phyloP scores from a whole-genome alignment of 345 rosid species.

The Rubroshorea leprosula region DNA sequence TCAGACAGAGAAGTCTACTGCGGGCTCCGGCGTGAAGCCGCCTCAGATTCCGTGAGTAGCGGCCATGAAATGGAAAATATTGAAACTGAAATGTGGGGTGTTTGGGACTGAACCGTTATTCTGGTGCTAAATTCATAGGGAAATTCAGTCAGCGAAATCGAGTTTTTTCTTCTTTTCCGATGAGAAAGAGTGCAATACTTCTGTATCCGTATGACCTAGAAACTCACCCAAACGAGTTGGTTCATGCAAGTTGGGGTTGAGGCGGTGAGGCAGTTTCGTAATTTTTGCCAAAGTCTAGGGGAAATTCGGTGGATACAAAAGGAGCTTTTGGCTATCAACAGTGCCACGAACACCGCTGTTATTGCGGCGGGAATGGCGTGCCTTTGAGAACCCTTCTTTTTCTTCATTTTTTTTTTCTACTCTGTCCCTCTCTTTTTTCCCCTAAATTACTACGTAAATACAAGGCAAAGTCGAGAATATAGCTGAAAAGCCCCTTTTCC shows the following conservation, averaged over 20 bases:
- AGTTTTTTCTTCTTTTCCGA: too few species aligned
- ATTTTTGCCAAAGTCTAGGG: conserved; percentile 22
- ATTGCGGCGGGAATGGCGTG: conserved; percentile 89
- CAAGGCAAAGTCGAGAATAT: conserved; percentile 1
- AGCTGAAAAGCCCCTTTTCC: conserved; percentile 3
- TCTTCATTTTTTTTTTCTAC: background rate
- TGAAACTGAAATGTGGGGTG: conserved; percentile 1
- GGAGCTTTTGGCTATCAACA: conserved; percentile 9
- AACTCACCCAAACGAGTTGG: conserved; percentile 2
- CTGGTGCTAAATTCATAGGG: background rate
- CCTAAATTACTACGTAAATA: background rate
- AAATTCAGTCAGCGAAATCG: background rate
- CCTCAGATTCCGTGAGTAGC: conserved; percentile 89
- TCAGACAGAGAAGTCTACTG: conserved; percentile 72
- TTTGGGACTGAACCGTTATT: conserved; percentile 45
- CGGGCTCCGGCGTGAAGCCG: conserved; percentile 57
- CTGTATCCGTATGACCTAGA: conserved; percentile 40
- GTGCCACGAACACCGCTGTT: conserved; percentile 46
- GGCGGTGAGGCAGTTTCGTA: conserved; percentile 34
- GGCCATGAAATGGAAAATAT: conserved; percentile 12
- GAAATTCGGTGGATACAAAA: conserved; percentile 14
- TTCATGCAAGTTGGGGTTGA: conserved; percentile 27
- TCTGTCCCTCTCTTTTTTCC: background rate
- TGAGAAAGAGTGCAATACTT: conserved; percentile 27
- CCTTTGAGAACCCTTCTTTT: conserved; percentile 15